Evolutionary conservation across 176 grass and related monocot genomes (phyloP).

Genomic region (Raddia distichophylla): DNA sequence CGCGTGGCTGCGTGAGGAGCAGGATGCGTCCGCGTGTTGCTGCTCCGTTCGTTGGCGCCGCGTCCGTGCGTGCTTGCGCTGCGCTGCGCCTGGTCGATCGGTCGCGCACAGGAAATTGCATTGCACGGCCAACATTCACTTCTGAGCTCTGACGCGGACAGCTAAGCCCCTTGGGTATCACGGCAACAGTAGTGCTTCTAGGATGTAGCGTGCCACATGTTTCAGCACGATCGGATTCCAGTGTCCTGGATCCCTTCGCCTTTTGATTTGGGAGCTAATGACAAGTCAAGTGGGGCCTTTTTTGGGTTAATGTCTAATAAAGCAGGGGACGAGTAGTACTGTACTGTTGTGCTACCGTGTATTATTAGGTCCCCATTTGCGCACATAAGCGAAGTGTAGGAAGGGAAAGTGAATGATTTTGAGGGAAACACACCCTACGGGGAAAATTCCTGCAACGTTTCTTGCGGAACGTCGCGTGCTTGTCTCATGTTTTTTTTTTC

Average conservation of each 20-base stretch:
- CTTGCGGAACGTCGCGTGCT: too few species aligned
- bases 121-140: not conserved
- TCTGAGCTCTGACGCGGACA: not conserved
- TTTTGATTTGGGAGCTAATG: too few species aligned
- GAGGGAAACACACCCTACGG: too few species aligned
- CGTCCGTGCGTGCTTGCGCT: conserved; percentile 1
- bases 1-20: not conserved
- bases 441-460: too few species aligned
- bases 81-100: not conserved
- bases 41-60: not conserved
- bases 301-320: too few species aligned
- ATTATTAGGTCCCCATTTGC: too few species aligned
- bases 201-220: not conserved
- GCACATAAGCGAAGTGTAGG: too few species aligned
- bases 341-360: too few species aligned
- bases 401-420: too few species aligned
- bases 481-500: too few species aligned
- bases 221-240: not conserved
- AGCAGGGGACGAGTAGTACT: too few species aligned
- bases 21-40: not conserved
- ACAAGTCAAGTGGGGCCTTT: too few species aligned
- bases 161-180: not conserved
- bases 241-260: not conserved
- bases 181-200: not conserved
- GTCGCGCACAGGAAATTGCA: not conserved